Base-by-base conservation (phyloP, 2,329 filamentous ascomycete species). In the Aspergillus tubingensis region DNA sequence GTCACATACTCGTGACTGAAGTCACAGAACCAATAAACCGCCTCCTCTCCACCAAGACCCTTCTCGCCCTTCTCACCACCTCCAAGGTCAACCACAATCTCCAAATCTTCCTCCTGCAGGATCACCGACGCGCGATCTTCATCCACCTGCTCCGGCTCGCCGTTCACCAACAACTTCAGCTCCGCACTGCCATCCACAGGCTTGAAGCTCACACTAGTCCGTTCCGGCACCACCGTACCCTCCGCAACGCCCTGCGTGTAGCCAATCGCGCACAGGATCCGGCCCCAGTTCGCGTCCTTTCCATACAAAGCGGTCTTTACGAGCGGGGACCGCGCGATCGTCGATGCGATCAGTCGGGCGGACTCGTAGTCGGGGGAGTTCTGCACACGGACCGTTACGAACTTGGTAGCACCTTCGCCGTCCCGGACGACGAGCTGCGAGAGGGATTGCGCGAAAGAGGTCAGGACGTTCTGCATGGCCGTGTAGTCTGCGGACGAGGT, bases 281-380 rank as follows among this genome's bases (percentile, higher is more conserved):
- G 92, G 36, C 95, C 95, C 95, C 95, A 99, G 82, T 99, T 99
- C 17, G 95, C 95, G 74, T 99, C 95, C 75, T 92, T 92, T 66
- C 95, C 95, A 77, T 99, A 99, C 43, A 99, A 83, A 0, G 95
- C 95, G 0, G 95, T 99, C 83, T 99, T 99, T 69, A 99, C 95
- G 11, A 99, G 86, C 8, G 95, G 92, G 0, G 92, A 96, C 54
- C 89, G 87, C 15, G 95, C 93, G 73, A 99, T 97, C 50, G 91
- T 89, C 63, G 89, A 90, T 10, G 93, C 95, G 62, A 97, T 88
- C 72, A 88, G 85, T 58, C 91, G 87, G 1, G 92, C 93, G 50
- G 87, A 89, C 51, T 83, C 80, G 71, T 91, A 87, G 50, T 85
- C 85, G 0, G 86, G 82, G 3, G 90, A 87, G 69, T 93, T 90